These are phyloP conservation scores for Phytopythium vexans DNA, from an alignment of 352 stramenopile species.

Conservation along the genomic window DNA sequence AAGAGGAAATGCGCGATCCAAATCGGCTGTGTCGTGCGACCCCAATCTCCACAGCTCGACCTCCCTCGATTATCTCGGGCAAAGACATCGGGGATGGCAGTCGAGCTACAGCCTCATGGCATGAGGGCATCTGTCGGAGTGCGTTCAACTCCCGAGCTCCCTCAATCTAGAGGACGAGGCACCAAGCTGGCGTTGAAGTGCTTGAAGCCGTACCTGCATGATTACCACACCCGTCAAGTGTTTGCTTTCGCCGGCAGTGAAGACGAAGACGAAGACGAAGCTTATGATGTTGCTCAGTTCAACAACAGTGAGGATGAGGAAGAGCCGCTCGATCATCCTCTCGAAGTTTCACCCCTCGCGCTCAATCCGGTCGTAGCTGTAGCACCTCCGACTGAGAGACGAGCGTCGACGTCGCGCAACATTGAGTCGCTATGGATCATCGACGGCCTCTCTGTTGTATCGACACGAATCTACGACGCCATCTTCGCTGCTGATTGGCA, in stretches of 20 bases:
- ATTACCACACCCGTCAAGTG: conserved; percentile 57
- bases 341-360: too few species aligned
- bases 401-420: neutral
- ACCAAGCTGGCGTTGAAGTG: conserved; percentile 17
- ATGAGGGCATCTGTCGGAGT: neutral
- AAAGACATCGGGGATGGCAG: neutral
- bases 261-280: conserved; percentile 1
- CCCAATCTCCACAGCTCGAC: neutral
- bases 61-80: neutral
- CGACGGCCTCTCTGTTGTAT: conserved; percentile 21
- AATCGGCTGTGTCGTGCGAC: neutral
- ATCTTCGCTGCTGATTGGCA: conserved; percentile 62
- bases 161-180: too few species aligned
- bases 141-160: too few species aligned
- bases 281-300: neutral
- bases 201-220: conserved; percentile 50
- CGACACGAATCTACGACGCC: conserved; percentile 22
- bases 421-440: conserved; percentile 3
- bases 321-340: too few species aligned
- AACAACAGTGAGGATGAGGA: neutral
- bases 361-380: too few species aligned
- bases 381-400: too few species aligned
- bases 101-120: neutral
- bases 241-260: conserved; percentile 38
- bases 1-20: conserved; percentile 5